Percentiles rank a stretch among this genome's conserved stretches.
Conservation (phyloP, 768 basidiomycete genomes). For the Boletus bicolor region DNA sequence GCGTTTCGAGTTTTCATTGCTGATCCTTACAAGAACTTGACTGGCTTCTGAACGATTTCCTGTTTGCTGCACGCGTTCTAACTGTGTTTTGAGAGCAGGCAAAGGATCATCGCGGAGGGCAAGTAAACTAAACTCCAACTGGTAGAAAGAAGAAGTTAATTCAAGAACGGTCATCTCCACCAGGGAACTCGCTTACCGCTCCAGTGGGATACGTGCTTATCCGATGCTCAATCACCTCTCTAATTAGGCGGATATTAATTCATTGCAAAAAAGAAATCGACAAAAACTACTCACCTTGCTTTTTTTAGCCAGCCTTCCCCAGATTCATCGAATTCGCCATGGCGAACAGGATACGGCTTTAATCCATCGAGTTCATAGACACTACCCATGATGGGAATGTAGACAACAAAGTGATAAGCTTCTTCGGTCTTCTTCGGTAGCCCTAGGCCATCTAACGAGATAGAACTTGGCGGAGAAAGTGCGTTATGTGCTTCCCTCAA, state of each 20-base stretch:
- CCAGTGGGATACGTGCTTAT: slow-evolving; percentile 90
- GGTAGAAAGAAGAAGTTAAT: slow-evolving; percentile 8
- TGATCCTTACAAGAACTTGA: slow-evolving; percentile 54
- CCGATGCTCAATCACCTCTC: slow-evolving; percentile 80
- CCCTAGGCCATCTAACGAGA: slow-evolving; percentile 82
- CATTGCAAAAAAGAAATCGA: slow-evolving; percentile 8
- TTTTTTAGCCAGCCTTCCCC: slow-evolving; percentile 82
- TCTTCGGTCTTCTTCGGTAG: slow-evolving; percentile 68
- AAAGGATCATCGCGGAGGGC: slow-evolving; percentile 83
- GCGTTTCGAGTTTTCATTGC: slow-evolving; percentile 70
- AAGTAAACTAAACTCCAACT: slow-evolving; percentile 92
- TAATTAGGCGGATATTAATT: slow-evolving; percentile 32
- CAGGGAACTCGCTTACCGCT: slow-evolving; percentile 54
- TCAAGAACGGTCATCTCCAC: background rate
- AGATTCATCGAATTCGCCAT: slow-evolving; percentile 64
- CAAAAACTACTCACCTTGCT: slow-evolving; percentile 53
- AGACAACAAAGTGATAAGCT: slow-evolving; percentile 96
- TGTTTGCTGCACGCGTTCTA: slow-evolving; percentile 46
- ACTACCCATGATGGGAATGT: slow-evolving; percentile 77
- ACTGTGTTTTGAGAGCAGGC: slow-evolving; percentile 58
- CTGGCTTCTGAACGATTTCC: slow-evolving; percentile 43
- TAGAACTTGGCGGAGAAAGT: slow-evolving; percentile 84
- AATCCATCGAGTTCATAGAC: slow-evolving; percentile 95
- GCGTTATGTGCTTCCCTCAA: slow-evolving; percentile 86
- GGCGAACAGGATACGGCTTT: slow-evolving; percentile 72